phyloP scores from a whole-genome alignment of 371 early-diverging fungal genomes.

The Smittium culicis region DNA sequence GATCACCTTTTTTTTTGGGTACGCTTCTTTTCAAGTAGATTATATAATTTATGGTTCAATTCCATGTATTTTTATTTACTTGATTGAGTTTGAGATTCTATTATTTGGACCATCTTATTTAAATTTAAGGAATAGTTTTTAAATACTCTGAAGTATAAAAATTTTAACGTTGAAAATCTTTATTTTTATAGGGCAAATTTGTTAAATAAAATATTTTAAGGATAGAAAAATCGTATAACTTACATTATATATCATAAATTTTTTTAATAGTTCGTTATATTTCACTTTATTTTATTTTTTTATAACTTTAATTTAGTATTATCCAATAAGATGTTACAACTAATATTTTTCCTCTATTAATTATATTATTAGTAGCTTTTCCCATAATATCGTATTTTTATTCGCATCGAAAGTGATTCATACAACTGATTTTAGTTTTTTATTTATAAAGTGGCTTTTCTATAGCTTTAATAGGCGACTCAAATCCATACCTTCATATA shows the following conservation, averaged over 20 bases:
- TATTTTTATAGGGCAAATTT: background rate
- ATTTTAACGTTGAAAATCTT: background rate
- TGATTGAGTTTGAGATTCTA: background rate
- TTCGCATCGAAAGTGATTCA: too few relatives aligned
- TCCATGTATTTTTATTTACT: background rate
- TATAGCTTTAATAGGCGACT: too few relatives aligned
- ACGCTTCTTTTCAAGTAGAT: background rate
- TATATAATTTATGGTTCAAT: background rate
- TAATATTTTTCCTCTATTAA: background rate
- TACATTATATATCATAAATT: background rate
- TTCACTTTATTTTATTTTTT: conserved; percentile 1
- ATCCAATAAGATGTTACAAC: background rate
- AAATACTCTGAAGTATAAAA: background rate
- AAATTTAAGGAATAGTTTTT: background rate
- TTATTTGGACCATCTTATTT: background rate
- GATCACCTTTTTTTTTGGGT: background rate
- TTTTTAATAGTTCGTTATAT: background rate
- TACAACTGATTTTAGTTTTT: too few relatives aligned
- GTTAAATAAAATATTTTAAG: background rate
- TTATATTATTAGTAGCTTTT: too few relatives aligned
- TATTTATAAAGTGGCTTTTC: too few relatives aligned
- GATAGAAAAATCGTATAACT: background rate
- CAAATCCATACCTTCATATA: too few relatives aligned
- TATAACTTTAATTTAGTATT: background rate
- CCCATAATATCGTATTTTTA: too few relatives aligned